Percentiles rank a stretch among this genome's conserved stretches.
Evolutionary conservation across 23 red algal species (phyloP).

Genomic region (Pyropia haitanensis): DNA sequence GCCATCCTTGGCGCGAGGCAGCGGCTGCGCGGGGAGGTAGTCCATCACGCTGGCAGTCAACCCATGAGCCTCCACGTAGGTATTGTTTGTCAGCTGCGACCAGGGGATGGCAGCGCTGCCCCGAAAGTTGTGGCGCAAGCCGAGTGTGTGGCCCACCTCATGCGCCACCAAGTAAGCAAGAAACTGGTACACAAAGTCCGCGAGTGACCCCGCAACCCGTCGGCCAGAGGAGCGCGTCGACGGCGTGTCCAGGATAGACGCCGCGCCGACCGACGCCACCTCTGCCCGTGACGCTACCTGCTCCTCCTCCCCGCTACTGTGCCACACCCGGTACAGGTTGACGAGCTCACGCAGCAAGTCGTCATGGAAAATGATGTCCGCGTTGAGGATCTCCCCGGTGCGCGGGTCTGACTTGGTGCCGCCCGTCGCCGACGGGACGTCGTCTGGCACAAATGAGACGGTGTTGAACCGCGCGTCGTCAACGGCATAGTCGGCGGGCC

Average conservation of each 20-base stretch:
- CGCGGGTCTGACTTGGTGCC: too few relatives aligned
- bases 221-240: too few relatives aligned
- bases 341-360: neutral
- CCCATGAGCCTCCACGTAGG: neutral
- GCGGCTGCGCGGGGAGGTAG: neutral
- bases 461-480: conserved; percentile 15
- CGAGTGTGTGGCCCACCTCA: conserved; percentile 8
- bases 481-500: conserved; percentile 12
- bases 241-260: too few relatives aligned
- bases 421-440: neutral
- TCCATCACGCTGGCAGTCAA: conserved; percentile 5
- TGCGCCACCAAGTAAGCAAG: neutral
- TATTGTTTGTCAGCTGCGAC: neutral
- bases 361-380: conserved; percentile 11
- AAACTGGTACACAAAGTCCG: neutral
- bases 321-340: neutral
- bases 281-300: too few relatives aligned
- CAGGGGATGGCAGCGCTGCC: conserved; percentile 2
- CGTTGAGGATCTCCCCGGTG: conserved; percentile 13
- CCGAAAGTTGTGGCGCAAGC: conserved; percentile 16
- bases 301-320: too few relatives aligned
- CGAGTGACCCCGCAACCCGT: neutral
- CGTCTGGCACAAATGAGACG: neutral
- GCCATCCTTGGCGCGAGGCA: neutral
- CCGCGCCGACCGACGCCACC: too few relatives aligned